Evolutionary conservation across 306 rosid genomes (phyloP).

Genomic region (Canavalia gladiata): DNA sequence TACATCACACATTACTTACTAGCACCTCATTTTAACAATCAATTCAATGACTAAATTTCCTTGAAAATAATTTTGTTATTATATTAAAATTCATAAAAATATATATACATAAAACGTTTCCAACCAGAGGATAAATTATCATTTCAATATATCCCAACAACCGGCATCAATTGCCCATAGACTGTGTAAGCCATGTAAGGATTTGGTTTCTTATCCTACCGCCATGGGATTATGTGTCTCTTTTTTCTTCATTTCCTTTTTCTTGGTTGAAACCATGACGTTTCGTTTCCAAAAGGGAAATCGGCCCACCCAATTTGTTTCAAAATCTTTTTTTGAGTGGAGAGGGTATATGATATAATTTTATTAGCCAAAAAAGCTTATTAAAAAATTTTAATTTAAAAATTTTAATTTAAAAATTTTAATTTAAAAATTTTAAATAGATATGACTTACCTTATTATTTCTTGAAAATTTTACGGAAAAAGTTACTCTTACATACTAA

Average conservation of each 20-base stretch:
- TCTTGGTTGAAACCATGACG: neutral
- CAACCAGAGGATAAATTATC: neutral
- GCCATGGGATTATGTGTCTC: neutral
- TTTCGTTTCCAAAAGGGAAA: neutral
- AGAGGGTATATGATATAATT: neutral
- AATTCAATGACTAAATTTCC: neutral
- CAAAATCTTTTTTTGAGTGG: neutral
- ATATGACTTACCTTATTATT: too few relatives aligned
- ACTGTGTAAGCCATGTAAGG: conserved; percentile 1
- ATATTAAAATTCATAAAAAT: conserved; percentile 1
- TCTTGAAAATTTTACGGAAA: too few relatives aligned
- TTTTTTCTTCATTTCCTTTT: neutral
- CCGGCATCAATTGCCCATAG: conserved; percentile 26
- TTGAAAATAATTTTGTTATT: neutral
- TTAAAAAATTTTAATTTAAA: too few relatives aligned
- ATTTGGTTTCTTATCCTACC: conserved; percentile 15
- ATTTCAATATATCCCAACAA: conserved; percentile 24
- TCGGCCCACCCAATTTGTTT: neutral
- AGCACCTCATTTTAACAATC: too few relatives aligned
- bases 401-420: too few relatives aligned
- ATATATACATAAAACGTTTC: neutral
- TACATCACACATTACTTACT: neutral
- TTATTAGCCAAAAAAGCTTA: neutral
- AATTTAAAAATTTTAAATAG: too few relatives aligned
- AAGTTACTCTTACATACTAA: too few relatives aligned